Evolutionary conservation across 805 yeast species (phyloP), one percentile per base, ranked within the genome.

Genomic region (Hermanozyma aechmeae): DNA sequence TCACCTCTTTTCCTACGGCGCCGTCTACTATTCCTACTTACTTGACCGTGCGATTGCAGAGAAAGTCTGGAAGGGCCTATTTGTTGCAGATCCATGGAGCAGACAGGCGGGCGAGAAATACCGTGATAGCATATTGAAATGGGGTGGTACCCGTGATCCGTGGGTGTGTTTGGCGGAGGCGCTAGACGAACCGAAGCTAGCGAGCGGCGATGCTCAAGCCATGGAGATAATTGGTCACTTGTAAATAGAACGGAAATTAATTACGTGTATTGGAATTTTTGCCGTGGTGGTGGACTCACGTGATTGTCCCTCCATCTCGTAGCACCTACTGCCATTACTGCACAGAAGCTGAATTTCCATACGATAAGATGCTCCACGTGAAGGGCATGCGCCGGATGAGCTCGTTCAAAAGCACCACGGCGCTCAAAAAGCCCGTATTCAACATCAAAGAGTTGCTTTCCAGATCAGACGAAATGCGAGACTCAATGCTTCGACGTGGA

Each of bases 101-200:
- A 59, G 81, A 18, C 59, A 47, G 2, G 78, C 79, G n/a, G 98
- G 98, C 13, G 79, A 75, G 32, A 71, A 70, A 41, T 83, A 85
- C 50, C 74, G 70, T 40, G 57, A 73, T 17, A 68, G 74, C 33
- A 78, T 92, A 0, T 58, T 92, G 34, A 73, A 72, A 45, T 89
- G 96, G 96, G 98, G 98, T 14, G 98, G 98, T 0, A 73, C 93
- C 3, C 68, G 74, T 35, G 86, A 84, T 45, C 93, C 97, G 0
- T 85, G 96, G 94, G 60, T 62, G 13, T 78, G 94, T 47, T 59
- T 92, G 12, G 82, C 93, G 1, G 81, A 80, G 33, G 86, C 81
- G 3, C 58, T 92, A 29, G 85, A 77, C 29, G 65, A 71, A 17
- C 74, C 75, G 1, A 69, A 62, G 26, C 55, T 86, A 25, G 60